phyloP scores from a whole-genome alignment of 805 yeast species.

The Cyberlindnera bimundalis region DNA sequence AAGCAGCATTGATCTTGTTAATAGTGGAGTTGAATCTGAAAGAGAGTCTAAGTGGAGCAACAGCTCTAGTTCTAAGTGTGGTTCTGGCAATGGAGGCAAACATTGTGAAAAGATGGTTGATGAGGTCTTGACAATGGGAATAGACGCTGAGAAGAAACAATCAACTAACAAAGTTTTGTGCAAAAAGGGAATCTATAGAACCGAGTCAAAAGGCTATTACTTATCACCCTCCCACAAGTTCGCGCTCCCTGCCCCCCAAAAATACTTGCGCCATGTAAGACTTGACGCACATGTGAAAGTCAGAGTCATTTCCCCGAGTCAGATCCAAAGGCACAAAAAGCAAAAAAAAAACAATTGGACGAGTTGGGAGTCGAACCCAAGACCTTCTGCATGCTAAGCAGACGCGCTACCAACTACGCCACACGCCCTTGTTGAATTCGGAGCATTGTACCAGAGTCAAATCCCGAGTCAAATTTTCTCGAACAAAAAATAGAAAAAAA shows the following conservation, averaged over 20 bases:
- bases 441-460: too few relatives aligned
- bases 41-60: conserved; percentile 22
- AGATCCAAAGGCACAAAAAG: background rate
- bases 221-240: background rate
- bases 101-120: conserved; percentile 6
- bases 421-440: conserved; percentile 74
- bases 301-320: conserved; percentile 6
- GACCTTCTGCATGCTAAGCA: conserved; percentile 79
- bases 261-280: background rate
- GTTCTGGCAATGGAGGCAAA: conserved; percentile 19
- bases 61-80: conserved; percentile 12
- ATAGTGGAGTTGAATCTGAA: conserved; percentile 24
- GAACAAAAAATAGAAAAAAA: conserved; percentile 17
- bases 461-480: too few relatives aligned
- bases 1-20: conserved; percentile 22
- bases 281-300: background rate
- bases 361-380: conserved; percentile 76
- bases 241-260: too few relatives aligned
- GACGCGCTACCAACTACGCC: conserved; percentile 84
- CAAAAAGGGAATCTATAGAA: background rate
- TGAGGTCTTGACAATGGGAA: too few relatives aligned
- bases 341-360: conserved; percentile 40
- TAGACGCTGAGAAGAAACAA: background rate
- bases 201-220: background rate
- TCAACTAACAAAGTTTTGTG: background rate